phyloP scores from a whole-genome alignment of 306 rosid genomes.

The Cicer arietinum region DNA sequence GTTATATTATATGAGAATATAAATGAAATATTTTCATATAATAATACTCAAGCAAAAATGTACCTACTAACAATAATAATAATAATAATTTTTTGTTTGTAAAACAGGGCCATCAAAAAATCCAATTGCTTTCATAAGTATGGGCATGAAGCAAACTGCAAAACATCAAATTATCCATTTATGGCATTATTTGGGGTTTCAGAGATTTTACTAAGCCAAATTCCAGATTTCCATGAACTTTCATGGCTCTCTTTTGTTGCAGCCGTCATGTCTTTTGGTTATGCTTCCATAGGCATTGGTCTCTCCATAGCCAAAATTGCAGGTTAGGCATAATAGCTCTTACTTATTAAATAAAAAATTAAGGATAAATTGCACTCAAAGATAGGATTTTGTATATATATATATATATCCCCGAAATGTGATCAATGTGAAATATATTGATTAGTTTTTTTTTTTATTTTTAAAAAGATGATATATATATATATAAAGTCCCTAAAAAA shows the following conservation, averaged over 20 bases:
- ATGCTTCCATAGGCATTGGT: conserved; percentile 47
- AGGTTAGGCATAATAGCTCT: conserved; percentile 40
- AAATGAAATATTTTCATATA: not conserved
- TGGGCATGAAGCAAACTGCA: conserved; percentile 44
- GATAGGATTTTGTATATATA: no score
- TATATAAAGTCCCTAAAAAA: no score
- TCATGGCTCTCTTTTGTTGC: conserved; percentile 51
- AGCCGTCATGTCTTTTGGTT: conserved; percentile 55
- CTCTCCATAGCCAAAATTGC: conserved; percentile 58
- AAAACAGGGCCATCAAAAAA: conserved; percentile 52
- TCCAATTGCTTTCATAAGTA: conserved; percentile 50
- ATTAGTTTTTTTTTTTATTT: no score
- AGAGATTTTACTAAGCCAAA: conserved; percentile 52
- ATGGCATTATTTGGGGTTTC: conserved; percentile 38
- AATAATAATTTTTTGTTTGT: not conserved
- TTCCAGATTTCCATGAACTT: conserved; percentile 52
- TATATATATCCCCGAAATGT: no score
- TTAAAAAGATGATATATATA: no score
- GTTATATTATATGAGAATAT: no score
- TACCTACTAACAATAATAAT: not conserved
- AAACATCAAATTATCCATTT: conserved; percentile 25
- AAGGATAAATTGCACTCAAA: not conserved
- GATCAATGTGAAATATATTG: no score
- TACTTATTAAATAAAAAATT: not conserved
- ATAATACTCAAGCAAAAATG: not conserved